Evolutionary conservation across 2,329 filamentous ascomycete genomes (phyloP).

Genomic region (Aspergillus proliferans): DNA sequence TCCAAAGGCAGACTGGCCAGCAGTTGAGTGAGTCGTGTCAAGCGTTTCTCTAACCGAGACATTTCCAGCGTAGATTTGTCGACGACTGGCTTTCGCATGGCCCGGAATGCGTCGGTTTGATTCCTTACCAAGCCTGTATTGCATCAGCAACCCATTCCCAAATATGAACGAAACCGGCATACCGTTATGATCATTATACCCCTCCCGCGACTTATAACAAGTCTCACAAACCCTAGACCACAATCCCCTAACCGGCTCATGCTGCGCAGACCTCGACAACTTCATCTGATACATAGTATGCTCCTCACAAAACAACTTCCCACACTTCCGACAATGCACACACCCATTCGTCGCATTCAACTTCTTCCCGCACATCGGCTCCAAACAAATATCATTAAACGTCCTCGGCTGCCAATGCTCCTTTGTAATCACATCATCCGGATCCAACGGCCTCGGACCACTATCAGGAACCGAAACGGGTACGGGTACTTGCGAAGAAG

Average conservation of each 20-base stretch:
- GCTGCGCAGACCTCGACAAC: slow-evolving; percentile 76
- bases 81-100: slow-evolving; percentile 67
- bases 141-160: slow-evolving; percentile 3
- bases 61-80: slow-evolving; percentile 84
- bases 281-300: slow-evolving; percentile 99
- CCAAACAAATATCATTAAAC: slow-evolving; percentile 72
- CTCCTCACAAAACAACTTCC: slow-evolving; percentile 88
- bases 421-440: slow-evolving; percentile 82
- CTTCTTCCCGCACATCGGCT: slow-evolving; percentile 75
- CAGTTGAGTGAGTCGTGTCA: slow-evolving; percentile 82
- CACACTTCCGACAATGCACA: slow-evolving; percentile 91
- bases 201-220: slow-evolving; percentile 94
- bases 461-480: slow-evolving; percentile 3
- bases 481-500: slow-evolving; percentile 25
- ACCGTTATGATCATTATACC: slow-evolving; percentile 83
- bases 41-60: slow-evolving; percentile 79
- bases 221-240: slow-evolving; percentile 98
- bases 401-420: slow-evolving; percentile 81
- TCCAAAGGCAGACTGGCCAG: slow-evolving; percentile 70
- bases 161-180: background rate
- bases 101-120: slow-evolving; percentile 64
- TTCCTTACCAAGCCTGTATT: slow-evolving; percentile 56
- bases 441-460: slow-evolving; percentile 50
- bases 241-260: slow-evolving; percentile 81
- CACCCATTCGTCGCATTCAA: slow-evolving; percentile 73